Evolutionary conservation across 2,329 filamentous ascomycete species (phyloP).

Genomic region (Beauveria medogensis): DNA sequence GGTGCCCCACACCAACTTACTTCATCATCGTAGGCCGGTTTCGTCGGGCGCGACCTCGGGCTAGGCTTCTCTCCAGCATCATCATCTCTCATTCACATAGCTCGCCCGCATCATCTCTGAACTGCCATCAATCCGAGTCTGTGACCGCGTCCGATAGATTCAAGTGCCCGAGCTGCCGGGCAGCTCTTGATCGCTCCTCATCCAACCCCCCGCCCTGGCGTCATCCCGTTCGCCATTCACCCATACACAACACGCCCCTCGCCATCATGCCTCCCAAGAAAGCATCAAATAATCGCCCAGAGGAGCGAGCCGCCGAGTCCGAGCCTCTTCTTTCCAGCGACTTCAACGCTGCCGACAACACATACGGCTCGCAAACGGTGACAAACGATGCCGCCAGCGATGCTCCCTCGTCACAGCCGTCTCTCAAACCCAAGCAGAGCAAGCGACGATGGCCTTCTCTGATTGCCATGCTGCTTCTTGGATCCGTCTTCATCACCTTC

Average conservation of each 20-base stretch:
- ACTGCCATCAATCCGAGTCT: not conserved
- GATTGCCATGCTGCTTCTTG: slow-evolving; percentile 62
- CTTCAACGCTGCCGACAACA: not conserved
- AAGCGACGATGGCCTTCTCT: slow-evolving; percentile 63
- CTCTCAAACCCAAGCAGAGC: slow-evolving; percentile 11
- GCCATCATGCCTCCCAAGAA: slow-evolving; percentile 4
- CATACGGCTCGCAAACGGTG: slow-evolving; percentile 4
- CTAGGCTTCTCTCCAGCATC: not conserved
- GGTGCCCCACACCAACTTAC: not conserved
- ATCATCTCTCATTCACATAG: not conserved
- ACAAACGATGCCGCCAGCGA: slow-evolving; percentile 1
- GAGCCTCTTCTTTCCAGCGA: slow-evolving; percentile 2
- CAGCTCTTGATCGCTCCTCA: not conserved
- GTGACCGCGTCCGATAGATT: not conserved
- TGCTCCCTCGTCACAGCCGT: not conserved
- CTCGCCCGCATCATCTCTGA: not conserved
- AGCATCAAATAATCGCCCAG: not conserved
- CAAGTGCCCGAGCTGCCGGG: not conserved
- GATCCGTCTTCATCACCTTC: slow-evolving; percentile 54
- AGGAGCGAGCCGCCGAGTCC: slow-evolving; percentile 1
- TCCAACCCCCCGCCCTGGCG: not conserved
- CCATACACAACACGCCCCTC: not conserved
- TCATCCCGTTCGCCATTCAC: not conserved
- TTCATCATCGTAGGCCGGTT: not conserved
- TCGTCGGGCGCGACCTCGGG: not conserved